Evolutionary conservation across 192 early-diverging fungal genomes (phyloP).

Genomic region (Funneliformis mosseae): DNA sequence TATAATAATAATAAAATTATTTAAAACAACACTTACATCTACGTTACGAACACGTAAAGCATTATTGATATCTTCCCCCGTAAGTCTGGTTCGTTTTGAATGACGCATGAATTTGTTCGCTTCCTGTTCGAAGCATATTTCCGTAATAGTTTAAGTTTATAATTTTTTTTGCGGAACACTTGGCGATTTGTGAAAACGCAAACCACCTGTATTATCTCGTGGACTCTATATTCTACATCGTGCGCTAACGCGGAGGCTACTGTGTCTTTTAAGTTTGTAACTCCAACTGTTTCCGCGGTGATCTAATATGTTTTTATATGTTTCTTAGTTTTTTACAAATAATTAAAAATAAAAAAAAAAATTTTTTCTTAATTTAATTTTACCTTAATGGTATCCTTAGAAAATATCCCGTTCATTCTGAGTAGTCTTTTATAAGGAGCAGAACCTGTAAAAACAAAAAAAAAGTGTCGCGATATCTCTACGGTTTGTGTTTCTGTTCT

Average conservation of each 20-base stretch:
- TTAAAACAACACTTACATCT: slow-evolving; percentile 69
- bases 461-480: not conserved
- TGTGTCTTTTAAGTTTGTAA: slow-evolving; percentile 83
- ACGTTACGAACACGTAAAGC: slow-evolving; percentile 91
- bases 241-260: slow-evolving; percentile 81
- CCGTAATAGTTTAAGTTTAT: slow-evolving; percentile 9
- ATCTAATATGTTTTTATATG: slow-evolving; percentile 42
- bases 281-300: slow-evolving; percentile 84
- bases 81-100: slow-evolving; percentile 79
- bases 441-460: not conserved
- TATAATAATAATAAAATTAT: not conserved
- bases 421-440: not conserved
- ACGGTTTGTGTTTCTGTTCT: no score
- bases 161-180: not conserved
- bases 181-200: slow-evolving; percentile 1
- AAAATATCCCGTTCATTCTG: slow-evolving; percentile 43
- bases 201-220: slow-evolving; percentile 83
- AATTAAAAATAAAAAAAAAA: not conserved
- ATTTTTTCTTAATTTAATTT: slow-evolving; percentile 9
- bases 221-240: slow-evolving; percentile 94
- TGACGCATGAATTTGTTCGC: slow-evolving; percentile 98
- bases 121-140: slow-evolving; percentile 58
- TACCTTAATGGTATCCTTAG: slow-evolving; percentile 62
- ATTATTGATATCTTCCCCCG: slow-evolving; percentile 84
- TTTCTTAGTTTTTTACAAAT: slow-evolving; percentile 40